Evolutionary conservation across 2,329 filamentous ascomycete species (phyloP), one percentile per base, ranked within the genome.

Genomic region (Ramichloridium luteum): DNA sequence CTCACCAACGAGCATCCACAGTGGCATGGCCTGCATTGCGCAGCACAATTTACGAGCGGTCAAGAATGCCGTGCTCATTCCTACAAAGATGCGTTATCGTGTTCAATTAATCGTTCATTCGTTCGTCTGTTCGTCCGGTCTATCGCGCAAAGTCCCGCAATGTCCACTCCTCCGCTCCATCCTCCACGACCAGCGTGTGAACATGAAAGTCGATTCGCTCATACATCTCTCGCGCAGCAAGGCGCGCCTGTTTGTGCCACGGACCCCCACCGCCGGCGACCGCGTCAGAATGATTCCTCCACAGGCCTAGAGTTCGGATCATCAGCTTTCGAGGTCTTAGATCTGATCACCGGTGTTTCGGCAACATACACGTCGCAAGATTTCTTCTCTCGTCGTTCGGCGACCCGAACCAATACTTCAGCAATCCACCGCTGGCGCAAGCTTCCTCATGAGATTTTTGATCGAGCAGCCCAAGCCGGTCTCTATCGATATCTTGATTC

Each of bases 371-470:
- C 29, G 85, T 93, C 26, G 86, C 86, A 47, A 94, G 57, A 59
- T 93, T 93, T 49, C 73, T 66, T 39, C 78, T 68, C 31, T 79
- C 65, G 26, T 55, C 61, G 58, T 92, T 74, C 13, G 79, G 77
- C 18, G 62, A 65, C 2, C 84, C 83, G 55, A 92, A 93, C 84
- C 86, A 93, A 58, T 94, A 93, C 56, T 93, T 93, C 50, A 93
- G 59, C 50, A 94, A 70, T 0, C 84, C 84, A 4, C 85, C 85
- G 47, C 75, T 81, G 23, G 68, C 68, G 12, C 77, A 77, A 9
- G 86, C 86, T 54, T 93, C 85, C 14, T 71, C 67, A 54, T 93
- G 85, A 5, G 80, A 80, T 37, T 74, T 74, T 50, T 77, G 76
- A 57, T 93, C 86, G 17, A 93, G 66, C 15, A 67, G 65, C 25